Conservation (phyloP, 768 basidiomycete genomes). For the Auricularia sp. region DNA sequence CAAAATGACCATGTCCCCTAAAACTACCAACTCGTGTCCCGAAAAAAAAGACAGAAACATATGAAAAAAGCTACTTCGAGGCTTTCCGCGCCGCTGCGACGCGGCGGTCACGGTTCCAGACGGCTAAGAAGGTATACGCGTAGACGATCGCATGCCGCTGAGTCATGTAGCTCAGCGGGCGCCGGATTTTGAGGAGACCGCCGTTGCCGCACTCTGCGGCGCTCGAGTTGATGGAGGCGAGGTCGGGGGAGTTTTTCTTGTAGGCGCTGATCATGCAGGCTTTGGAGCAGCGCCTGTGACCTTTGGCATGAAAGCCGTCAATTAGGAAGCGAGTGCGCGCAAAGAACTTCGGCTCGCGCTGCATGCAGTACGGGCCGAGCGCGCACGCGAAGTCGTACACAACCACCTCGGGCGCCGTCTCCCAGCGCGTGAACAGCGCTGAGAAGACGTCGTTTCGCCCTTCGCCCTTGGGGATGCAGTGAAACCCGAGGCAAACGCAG, state of each 20-base stretch:
- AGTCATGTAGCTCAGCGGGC: constrained; percentile 23
- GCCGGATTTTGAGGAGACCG: constrained; percentile 19
- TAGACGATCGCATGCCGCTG: constrained; percentile 21
- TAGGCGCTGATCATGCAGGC: constrained; percentile 24
- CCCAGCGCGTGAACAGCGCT: constrained; percentile 26
- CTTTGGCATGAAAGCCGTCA: constrained; percentile 25
- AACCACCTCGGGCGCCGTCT: constrained; percentile 18
- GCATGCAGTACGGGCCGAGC: constrained; percentile 25
- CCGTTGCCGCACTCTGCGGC: constrained; percentile 29
- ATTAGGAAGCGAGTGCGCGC: constrained; percentile 25
- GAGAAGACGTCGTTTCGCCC: constrained; percentile 32
- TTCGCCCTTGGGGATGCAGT: constrained; percentile 24
- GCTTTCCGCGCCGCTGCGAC: too few species aligned
- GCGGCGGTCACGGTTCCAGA: background rate
- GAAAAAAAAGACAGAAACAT: too few species aligned
- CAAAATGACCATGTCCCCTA: too few species aligned
- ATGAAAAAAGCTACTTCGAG: too few species aligned
- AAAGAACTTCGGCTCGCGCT: constrained; percentile 23
- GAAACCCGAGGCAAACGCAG: background rate
- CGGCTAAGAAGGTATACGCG: constrained; percentile 13
- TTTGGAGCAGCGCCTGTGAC: constrained; percentile 24
- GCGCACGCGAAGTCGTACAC: constrained; percentile 27
- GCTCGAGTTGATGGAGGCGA: constrained; percentile 24
- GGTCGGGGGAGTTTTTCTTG: constrained; percentile 16
- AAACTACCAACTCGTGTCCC: too few species aligned